Evolutionary conservation across 1,284 basidiomycete genomes (phyloP).

Genomic region (Xerocomus amazonicus): DNA sequence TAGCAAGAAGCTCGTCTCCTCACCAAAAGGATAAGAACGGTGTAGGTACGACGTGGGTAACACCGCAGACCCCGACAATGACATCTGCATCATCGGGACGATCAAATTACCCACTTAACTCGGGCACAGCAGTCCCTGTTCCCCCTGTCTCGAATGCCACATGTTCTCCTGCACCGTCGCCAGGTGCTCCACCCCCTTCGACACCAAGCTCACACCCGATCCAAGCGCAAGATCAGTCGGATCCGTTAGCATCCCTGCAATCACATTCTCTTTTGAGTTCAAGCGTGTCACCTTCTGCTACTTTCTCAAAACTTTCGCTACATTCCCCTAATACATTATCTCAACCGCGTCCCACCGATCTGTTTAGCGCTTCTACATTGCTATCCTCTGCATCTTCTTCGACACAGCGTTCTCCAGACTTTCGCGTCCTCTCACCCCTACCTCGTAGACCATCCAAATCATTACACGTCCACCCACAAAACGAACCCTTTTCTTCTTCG

Average conservation of each 20-base stretch:
- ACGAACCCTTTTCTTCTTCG: slow-evolving; percentile 8
- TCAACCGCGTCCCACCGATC: slow-evolving; percentile 7
- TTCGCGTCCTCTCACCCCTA: slow-evolving; percentile 9
- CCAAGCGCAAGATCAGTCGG: slow-evolving; percentile 3
- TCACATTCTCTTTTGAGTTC: slow-evolving; percentile 2
- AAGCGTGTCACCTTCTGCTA: slow-evolving; percentile 34
- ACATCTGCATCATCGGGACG: slow-evolving; percentile 2
- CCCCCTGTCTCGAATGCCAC: neutral
- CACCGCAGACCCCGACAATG: slow-evolving; percentile 5
- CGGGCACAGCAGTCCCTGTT: neutral
- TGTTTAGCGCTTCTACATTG: slow-evolving; percentile 1
- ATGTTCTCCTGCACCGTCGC: slow-evolving; percentile 1
- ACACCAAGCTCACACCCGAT: neutral
- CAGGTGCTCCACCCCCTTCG: slow-evolving; percentile 7
- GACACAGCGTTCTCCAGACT: slow-evolving; percentile 6
- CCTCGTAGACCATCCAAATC: slow-evolving; percentile 25
- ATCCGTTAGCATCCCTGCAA: neutral
- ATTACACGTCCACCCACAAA: slow-evolving; percentile 29
- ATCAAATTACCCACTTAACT: slow-evolving; percentile 8
- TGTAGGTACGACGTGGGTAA: slow-evolving; percentile 8
- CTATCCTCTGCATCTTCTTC: neutral
- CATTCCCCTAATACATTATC: slow-evolving; percentile 28
- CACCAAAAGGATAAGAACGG: slow-evolving; percentile 20
- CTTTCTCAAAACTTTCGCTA: slow-evolving; percentile 39
- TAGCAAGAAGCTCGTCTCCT: slow-evolving; percentile 17